Conservation (phyloP, 192 early-diverging fungal species). For the Coemansia sp. region DNA sequence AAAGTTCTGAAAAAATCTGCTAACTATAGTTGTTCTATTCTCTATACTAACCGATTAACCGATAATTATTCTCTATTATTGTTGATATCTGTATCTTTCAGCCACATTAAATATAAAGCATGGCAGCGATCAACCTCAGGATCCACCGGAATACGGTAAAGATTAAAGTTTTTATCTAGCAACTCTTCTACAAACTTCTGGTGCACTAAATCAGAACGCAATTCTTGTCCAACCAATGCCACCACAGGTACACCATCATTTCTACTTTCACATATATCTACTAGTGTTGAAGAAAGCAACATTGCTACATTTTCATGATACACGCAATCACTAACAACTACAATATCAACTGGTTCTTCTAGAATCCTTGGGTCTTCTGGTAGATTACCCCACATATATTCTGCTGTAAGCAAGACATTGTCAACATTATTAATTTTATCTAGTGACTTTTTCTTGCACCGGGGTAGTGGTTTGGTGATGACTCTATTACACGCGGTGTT, state of each 20-base stretch:
- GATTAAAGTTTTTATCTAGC: slow-evolving; percentile 20
- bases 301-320: slow-evolving; percentile 44
- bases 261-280: slow-evolving; percentile 22
- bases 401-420: slow-evolving; percentile 18
- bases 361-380: slow-evolving; percentile 27
- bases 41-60: background rate
- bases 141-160: slow-evolving; percentile 35
- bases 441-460: background rate
- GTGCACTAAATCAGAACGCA: slow-evolving; percentile 53
- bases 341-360: slow-evolving; percentile 22
- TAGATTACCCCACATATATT: slow-evolving; percentile 32
- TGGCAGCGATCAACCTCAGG: slow-evolving; percentile 12
- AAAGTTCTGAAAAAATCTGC: too few species aligned
- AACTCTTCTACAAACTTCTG: slow-evolving; percentile 33
- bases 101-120: slow-evolving; percentile 37
- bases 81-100: background rate
- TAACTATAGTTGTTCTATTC: too few species aligned
- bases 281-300: slow-evolving; percentile 31
- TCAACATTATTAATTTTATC: background rate
- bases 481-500: slow-evolving; percentile 25
- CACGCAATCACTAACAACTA: slow-evolving; percentile 50
- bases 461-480: background rate
- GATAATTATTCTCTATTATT: background rate
- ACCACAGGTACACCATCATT: slow-evolving; percentile 12
- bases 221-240: slow-evolving; percentile 42